phyloP scores from a whole-genome alignment of 352 stramenopile genomes.

The Lagenidium giganteum region DNA sequence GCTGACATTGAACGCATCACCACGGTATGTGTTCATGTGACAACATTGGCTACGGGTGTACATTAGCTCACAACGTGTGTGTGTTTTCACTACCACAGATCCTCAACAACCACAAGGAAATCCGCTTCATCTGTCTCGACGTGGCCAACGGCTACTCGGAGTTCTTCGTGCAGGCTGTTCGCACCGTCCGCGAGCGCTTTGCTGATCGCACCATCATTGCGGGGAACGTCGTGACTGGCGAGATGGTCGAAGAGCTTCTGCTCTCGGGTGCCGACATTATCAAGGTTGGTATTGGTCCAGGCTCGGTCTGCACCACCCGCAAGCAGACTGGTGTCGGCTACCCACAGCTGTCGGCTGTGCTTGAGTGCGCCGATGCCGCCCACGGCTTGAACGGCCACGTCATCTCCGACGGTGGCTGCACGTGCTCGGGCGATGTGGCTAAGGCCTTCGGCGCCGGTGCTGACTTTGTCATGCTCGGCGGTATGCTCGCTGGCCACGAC shows the following conservation, averaged over 20 bases:
- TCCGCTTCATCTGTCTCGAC: constrained; percentile 88
- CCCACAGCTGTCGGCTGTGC: constrained; percentile 85
- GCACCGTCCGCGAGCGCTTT: constrained; percentile 44
- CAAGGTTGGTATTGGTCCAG: constrained; percentile 91
- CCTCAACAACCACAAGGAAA: constrained; percentile 45
- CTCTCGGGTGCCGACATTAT: constrained; percentile 90
- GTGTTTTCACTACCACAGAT: too few species aligned
- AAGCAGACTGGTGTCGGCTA: constrained; percentile 92
- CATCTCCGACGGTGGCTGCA: constrained; percentile 87
- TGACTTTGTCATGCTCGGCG: constrained; percentile 92
- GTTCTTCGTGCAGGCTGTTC: constrained; percentile 80
- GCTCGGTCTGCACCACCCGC: constrained; percentile 89
- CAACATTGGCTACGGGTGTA: not conserved
- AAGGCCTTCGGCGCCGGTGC: constrained; percentile 90
- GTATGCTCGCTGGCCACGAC: constrained; percentile 90
- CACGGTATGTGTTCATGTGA: constrained; percentile 8
- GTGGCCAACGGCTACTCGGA: constrained; percentile 89
- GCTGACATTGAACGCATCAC: constrained; percentile 72
- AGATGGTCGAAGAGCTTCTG: constrained; percentile 91
- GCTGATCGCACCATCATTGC: constrained; percentile 87
- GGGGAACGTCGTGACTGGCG: constrained; percentile 89
- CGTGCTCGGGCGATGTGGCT: constrained; percentile 84
- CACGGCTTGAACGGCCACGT: constrained; percentile 87
- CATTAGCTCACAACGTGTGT: not conserved
- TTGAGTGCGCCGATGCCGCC: constrained; percentile 90